phyloP scores from a whole-genome alignment of 2,329 filamentous ascomycete genomes.

The Cordyceps militaris region DNA sequence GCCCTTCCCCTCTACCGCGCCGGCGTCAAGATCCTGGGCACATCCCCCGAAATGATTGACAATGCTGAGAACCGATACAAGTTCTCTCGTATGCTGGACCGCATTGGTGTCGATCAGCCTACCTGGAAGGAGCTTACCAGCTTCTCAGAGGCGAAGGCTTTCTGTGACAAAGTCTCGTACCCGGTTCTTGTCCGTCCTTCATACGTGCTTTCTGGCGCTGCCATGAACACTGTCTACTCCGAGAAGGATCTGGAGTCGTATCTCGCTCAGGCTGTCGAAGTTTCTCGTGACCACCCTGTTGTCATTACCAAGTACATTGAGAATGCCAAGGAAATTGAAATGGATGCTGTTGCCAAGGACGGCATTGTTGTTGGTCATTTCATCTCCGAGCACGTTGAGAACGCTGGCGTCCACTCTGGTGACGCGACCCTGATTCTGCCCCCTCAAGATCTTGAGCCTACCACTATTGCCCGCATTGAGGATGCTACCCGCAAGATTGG shows the following conservation, averaged over 20 bases:
- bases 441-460: conserved; percentile 83
- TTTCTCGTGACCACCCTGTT: conserved; percentile 91
- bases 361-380: conserved; percentile 91
- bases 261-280: conserved; percentile 82
- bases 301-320: conserved; percentile 99
- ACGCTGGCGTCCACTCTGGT: conserved; percentile 96
- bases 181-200: conserved; percentile 93
- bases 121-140: conserved; percentile 97
- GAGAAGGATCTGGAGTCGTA: conserved; percentile 86
- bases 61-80: conserved; percentile 96
- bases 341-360: conserved; percentile 92
- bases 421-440: conserved; percentile 93
- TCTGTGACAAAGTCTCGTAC: conserved; percentile 84
- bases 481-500: conserved; percentile 95
- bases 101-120: conserved; percentile 90
- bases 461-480: conserved; percentile 85
- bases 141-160: conserved; percentile 79
- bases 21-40: conserved; percentile 88
- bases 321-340: conserved; percentile 98
- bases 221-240: conserved; percentile 99
- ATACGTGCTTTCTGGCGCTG: conserved; percentile 92
- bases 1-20: conserved; percentile 80
- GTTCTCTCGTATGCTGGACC: conserved; percentile 95
- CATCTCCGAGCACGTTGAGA: conserved; percentile 97
- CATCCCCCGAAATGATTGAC: conserved; percentile 98